Base-by-base conservation (phyloP, 192 early-diverging fungal genomes). In the Coemansia sp. region DNA sequence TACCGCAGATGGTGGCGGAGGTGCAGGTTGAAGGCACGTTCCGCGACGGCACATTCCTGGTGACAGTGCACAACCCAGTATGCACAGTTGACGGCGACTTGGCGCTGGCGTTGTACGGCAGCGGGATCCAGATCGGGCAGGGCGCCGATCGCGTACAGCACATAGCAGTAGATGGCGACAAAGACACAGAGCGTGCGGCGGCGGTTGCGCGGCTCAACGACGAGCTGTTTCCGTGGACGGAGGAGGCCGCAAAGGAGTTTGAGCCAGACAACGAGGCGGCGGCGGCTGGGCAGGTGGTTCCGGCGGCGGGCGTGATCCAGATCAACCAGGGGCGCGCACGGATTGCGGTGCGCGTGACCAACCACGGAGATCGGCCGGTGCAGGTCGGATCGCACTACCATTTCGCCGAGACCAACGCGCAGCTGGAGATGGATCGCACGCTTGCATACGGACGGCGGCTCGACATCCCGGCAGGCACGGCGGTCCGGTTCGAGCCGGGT, bases 301-400 rank as follows among this genome's bases (percentile, higher is more conserved):
- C 87, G n/a, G 78, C 82, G 12, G 73, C 85, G 1, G 92, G 90
- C 37, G 85, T 73, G 16, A 90, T 98, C 46, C 73, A 77, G 39
- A 82, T 99, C 62, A 96, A 95, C 77, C 82, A 86, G 67, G 92
- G 92, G 16, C 85, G 95, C 22, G 65, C 73, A 66, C 87, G 95
- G 6, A 63, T 86, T 48, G 69, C 82, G 3, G 60, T 99, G 37
- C 85, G 80, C 5, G 94, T 99, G 16, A 94, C 89, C 13, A 99
- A 99, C 84, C 87, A 89, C 59, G 97, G 97, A 2, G 97, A 99
- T 75, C 86, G 97, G 32, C 94, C 97, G 6, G 88, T 99, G 63
- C 92, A 97, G 83, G 89, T 98, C 46, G 97, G 97, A 12, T 95
- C 93, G 7, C 97, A 99, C 83, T 99, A 91, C 77, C 97, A 99